Conservation (phyloP, 2,329 filamentous ascomycete genomes). For the Didymella pinodella region DNA sequence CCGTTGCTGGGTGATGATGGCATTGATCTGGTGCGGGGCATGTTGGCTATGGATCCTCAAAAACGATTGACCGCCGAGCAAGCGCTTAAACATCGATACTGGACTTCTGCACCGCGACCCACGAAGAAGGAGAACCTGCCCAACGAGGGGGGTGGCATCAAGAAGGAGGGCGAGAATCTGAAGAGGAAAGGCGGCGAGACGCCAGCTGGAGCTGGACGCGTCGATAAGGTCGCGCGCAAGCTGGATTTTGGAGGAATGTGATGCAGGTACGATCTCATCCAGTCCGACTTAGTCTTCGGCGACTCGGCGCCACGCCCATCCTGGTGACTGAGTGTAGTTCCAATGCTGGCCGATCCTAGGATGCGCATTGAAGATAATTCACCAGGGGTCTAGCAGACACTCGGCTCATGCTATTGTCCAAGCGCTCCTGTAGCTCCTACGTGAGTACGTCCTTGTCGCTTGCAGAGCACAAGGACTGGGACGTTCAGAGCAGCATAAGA, state of each 20-base stretch:
- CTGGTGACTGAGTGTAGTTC: too few relatives aligned
- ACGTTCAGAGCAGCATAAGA: too few relatives aligned
- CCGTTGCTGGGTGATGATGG: slow-evolving; percentile 81
- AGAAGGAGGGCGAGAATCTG: slow-evolving; percentile 82
- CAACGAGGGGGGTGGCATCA: slow-evolving; percentile 71
- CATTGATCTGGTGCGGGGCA: slow-evolving; percentile 86
- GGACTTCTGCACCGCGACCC: slow-evolving; percentile 82
- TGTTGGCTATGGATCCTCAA: slow-evolving; percentile 85
- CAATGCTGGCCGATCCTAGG: too few relatives aligned
- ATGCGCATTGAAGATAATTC: too few relatives aligned
- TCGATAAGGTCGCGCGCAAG: slow-evolving; percentile 80
- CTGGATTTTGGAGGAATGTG: slow-evolving; percentile 55
- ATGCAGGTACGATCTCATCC: neutral
- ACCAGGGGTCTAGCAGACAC: too few relatives aligned
- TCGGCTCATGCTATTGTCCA: too few relatives aligned
- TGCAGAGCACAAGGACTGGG: too few relatives aligned
- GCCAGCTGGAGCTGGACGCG: slow-evolving; percentile 64
- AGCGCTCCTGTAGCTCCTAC: too few relatives aligned
- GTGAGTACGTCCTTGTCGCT: too few relatives aligned
- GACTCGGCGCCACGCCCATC: too few relatives aligned
- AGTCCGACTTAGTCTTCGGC: too few relatives aligned
- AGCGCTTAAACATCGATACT: slow-evolving; percentile 85
- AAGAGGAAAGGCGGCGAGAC: slow-evolving; percentile 77
- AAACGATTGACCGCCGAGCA: slow-evolving; percentile 79
- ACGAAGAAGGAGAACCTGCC: slow-evolving; percentile 84